Evolutionary conservation across 1,139 yeast genomes (phyloP), one percentile per base, ranked within the genome.

Genomic region (Suhomyces wounanorum): DNA sequence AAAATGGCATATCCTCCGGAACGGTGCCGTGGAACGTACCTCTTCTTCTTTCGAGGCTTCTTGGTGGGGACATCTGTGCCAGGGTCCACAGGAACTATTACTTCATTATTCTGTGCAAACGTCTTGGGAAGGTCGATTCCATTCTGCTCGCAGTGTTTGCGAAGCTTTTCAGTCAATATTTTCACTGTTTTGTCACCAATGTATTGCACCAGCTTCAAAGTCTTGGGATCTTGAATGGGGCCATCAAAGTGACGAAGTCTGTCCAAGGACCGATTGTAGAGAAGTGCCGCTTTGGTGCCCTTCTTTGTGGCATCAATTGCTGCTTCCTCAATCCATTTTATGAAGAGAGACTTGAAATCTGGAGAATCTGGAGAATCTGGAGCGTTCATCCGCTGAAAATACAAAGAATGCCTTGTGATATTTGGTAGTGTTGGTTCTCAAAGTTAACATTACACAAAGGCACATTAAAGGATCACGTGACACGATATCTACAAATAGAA

Each of bases 1-100:
- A 94, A 61, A 7, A 94, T 87, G 0, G 96, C 97, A 69, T 88
- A 94, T 0, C 91, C 95, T 0, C 98, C 97, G 0, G 96, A 83
- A 40, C 95, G 72, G 55, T 83, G 83, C 43, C 78, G 77, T 0
- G 99, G 99, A 0, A 92, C 78, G 64, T 89, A 94, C 40, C 68
- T 72, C 51, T 76, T 72, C 49, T 63, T 72, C 51, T 63, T 73
- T 51, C 67, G 65, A 40, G 62, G 65, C 52, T 63, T 39, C 37
- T 44, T 40, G 8, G 33, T 23, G 11, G 45, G 26, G 3, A 41
- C 37, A 8, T 39, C 36, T 21, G 16, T 38, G 9, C 40, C 38
- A 7, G 45, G 43, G n/a, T 16, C 56, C 4, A 43, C 46, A 2
- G 47, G 50, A 11, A 47, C 52, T 3, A 52, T 49, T 8, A 31